Evolutionary conservation across 2,329 filamentous ascomycete genomes (phyloP).

Genomic region (Atkinsonella hypoxylon): DNA sequence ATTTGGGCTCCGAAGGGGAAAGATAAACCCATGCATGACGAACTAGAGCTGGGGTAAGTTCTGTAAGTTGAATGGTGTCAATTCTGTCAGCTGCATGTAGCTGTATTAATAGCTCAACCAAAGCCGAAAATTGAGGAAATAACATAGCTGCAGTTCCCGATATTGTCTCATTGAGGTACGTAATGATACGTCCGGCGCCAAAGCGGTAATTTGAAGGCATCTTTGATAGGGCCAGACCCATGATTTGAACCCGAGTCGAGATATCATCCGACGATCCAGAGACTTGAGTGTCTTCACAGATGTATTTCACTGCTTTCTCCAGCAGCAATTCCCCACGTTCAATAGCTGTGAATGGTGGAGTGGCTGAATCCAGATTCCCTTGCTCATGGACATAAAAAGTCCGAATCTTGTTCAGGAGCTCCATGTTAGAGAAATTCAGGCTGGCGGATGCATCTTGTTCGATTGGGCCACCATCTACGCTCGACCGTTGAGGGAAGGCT

Average conservation of each 20-base stretch:
- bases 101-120: conserved; percentile 45
- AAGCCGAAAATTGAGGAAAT: conserved; percentile 46
- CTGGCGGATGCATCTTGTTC: conserved; percentile 3
- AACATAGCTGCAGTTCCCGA: conserved; percentile 24
- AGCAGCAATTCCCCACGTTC: conserved; percentile 51
- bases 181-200: conserved; percentile 35
- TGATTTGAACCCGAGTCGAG: conserved; percentile 44
- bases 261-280: conserved; percentile 33
- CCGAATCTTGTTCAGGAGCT: conserved; percentile 48
- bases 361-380: conserved; percentile 51
- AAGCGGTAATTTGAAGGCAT: conserved; percentile 29
- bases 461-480: conserved; percentile 8
- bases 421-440: conserved; percentile 20
- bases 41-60: conserved; percentile 57
- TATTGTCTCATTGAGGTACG: conserved; percentile 38
- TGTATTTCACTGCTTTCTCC: conserved; percentile 42
- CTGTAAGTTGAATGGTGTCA: conserved; percentile 38
- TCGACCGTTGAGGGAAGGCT: conserved; percentile 34
- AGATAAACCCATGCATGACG: conserved; percentile 68
- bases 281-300: conserved; percentile 34
- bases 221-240: conserved; percentile 47
- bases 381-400: conserved; percentile 60
- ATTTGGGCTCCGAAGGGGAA: conserved; percentile 74
- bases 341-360: conserved; percentile 45
- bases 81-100: conserved; percentile 44